phyloP scores from a whole-genome alignment of 768 basidiomycete species.

The Naganishia onofrii region DNA sequence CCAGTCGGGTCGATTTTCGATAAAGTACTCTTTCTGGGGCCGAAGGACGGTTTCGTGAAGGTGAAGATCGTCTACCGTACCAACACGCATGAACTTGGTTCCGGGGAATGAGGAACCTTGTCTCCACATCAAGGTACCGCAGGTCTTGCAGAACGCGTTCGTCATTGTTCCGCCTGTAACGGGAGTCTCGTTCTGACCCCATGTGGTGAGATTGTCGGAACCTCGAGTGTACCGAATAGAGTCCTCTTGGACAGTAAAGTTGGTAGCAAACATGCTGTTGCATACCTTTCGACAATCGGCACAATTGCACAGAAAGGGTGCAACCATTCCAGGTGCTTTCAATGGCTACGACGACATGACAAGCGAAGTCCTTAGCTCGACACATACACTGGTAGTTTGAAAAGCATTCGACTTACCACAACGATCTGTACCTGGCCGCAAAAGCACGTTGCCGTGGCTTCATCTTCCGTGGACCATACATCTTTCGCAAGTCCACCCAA shows the following conservation, averaged over 20 bases:
- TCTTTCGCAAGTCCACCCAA: no score
- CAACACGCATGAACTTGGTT: slow-evolving; percentile 37
- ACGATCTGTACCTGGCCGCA: no score
- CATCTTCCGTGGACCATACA: no score
- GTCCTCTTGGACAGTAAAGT: slow-evolving; percentile 36
- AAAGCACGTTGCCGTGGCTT: no score
- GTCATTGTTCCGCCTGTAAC: slow-evolving; percentile 36
- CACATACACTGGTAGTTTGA: no score
- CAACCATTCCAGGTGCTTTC: slow-evolving; percentile 37
- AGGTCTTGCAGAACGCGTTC: slow-evolving; percentile 43
- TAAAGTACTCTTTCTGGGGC: slow-evolving; percentile 35
- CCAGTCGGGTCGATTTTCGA: slow-evolving; percentile 32
- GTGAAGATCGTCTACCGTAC: slow-evolving; percentile 40
- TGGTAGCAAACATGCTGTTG: slow-evolving; percentile 44
- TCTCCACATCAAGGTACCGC: slow-evolving; percentile 44
- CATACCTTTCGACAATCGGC: slow-evolving; percentile 45
- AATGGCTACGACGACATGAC: slow-evolving; percentile 32
- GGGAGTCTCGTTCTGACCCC: slow-evolving; percentile 31
- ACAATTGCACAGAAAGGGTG: slow-evolving; percentile 43
- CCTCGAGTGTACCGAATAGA: slow-evolving; percentile 36
- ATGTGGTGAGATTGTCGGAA: slow-evolving; percentile 38
- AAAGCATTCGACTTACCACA: no score
- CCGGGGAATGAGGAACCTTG: slow-evolving; percentile 31
- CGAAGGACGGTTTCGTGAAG: slow-evolving; percentile 34
- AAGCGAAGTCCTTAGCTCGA: no score